These are phyloP conservation scores for Suhomyces choctaworum DNA, from an alignment of 1,139 yeast genomes.

Conservation along the genomic window DNA sequence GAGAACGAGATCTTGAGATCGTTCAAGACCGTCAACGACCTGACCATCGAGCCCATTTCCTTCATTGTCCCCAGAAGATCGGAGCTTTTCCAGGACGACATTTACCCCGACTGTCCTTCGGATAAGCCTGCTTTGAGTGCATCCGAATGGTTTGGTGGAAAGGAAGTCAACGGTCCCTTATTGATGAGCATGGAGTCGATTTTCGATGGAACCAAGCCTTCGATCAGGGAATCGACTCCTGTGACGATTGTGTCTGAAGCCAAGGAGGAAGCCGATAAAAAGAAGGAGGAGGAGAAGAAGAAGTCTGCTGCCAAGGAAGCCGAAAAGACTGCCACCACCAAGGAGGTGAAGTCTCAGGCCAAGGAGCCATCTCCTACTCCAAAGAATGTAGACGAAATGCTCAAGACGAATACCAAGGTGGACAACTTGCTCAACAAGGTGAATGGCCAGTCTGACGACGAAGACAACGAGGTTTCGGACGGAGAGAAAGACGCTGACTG, in stretches of 20 bases:
- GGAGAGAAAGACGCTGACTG: conserved; percentile 40
- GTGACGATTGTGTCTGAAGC: conserved; percentile 28
- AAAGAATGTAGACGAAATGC: conserved; percentile 40
- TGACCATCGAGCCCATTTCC: conserved; percentile 81
- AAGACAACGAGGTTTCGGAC: conserved; percentile 28
- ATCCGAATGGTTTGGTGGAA: conserved; percentile 77
- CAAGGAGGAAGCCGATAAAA: conserved; percentile 25
- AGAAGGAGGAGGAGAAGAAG: conserved; percentile 21
- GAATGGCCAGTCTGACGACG: conserved; percentile 43
- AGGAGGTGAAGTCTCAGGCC: conserved; percentile 6
- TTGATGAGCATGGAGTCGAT: conserved; percentile 72
- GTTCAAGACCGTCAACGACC: conserved; percentile 83
- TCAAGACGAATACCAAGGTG: conserved; percentile 42
- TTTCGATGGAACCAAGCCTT: conserved; percentile 70
- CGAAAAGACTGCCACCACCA: conserved; percentile 9
- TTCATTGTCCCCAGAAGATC: conserved; percentile 92
- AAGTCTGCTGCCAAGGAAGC: conserved; percentile 14
- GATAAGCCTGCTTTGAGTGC: conserved; percentile 75
- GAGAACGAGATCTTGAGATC: conserved; percentile 83
- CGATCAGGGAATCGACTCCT: conserved; percentile 37
- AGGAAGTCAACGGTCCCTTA: conserved; percentile 79
- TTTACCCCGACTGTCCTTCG: conserved; percentile 89
- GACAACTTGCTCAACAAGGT: conserved; percentile 41
- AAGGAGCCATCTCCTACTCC: conserved; percentile 17
- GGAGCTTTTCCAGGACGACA: conserved; percentile 88